Percentiles rank a stretch among this genome's conserved stretches.
phyloP scores from a whole-genome alignment of 1,284 basidiomycete genomes.

The Puccinia coronata region DNA sequence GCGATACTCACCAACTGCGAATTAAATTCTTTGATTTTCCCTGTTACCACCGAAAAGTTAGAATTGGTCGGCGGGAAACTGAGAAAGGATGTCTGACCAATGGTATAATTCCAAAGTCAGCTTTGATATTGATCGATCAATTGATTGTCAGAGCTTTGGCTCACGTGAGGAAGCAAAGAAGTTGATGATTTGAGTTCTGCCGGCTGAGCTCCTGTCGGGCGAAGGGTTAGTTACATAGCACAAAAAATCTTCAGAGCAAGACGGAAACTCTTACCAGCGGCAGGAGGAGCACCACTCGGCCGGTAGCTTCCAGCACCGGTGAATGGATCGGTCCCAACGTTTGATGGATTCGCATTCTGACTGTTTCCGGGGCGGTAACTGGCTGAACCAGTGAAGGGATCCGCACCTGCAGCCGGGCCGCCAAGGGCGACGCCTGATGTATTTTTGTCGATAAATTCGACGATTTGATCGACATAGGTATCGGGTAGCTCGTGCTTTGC shows the following conservation, averaged over 20 bases:
- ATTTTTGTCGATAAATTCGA: constrained; percentile 90
- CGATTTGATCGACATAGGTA: constrained; percentile 85
- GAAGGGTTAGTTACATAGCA: not conserved
- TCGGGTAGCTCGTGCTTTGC: constrained; percentile 78
- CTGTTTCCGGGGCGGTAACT: constrained; percentile 27
- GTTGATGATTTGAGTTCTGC: not conserved
- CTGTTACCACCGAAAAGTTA: constrained; percentile 26
- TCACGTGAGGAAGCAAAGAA: constrained; percentile 31
- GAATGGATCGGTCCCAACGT: constrained; percentile 35
- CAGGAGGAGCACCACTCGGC: not conserved
- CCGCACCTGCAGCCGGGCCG: constrained; percentile 20
- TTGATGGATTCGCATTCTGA: constrained; percentile 6
- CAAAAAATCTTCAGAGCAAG: not conserved
- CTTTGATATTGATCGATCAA: not conserved
- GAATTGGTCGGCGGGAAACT: constrained; percentile 42
- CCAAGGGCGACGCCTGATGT: constrained; percentile 65
- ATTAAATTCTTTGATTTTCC: constrained; percentile 44
- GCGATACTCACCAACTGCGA: constrained; percentile 29
- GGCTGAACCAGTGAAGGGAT: constrained; percentile 39
- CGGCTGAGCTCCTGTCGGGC: not conserved
- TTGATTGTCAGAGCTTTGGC: not conserved
- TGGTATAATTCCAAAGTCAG: not conserved
- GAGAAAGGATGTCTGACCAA: constrained; percentile 30
- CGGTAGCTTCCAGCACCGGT: constrained; percentile 40
- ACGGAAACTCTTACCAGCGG: constrained; percentile 15